Evolutionary conservation across 148 eudicot genomes (phyloP).

Genomic region (Nepenthes gracilis): DNA sequence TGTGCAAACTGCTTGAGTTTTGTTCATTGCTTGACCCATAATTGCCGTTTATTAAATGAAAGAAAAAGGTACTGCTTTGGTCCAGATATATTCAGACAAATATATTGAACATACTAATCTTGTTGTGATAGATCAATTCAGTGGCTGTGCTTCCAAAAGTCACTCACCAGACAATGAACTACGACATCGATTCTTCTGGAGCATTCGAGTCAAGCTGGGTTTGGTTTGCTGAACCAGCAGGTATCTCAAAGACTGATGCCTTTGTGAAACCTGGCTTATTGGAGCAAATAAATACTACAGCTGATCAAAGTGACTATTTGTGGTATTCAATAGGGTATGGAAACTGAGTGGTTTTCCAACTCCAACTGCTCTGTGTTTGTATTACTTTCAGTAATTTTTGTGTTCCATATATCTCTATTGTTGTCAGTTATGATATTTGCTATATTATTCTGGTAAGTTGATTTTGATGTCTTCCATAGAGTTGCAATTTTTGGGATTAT

Average conservation of each 20-base stretch:
- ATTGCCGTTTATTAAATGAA: no score
- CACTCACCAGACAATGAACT: conserved; percentile 22
- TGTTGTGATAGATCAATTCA: conserved; percentile 59
- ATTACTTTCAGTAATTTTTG: not conserved
- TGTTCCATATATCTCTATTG: not conserved
- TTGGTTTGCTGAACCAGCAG: conserved; percentile 77
- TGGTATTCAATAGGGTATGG: conserved; percentile 88
- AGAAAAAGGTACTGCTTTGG: no score
- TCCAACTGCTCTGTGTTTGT: not conserved
- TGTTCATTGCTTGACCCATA: no score
- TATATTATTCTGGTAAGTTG: not conserved
- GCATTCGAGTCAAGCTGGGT: conserved; percentile 54
- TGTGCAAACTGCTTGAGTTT: not conserved
- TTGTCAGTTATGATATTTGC: not conserved
- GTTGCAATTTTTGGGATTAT: not conserved
- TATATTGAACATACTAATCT: not conserved
- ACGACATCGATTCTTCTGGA: conserved; percentile 26
- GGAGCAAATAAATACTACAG: conserved; percentile 90
- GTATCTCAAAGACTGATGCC: conserved; percentile 55
- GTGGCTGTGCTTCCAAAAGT: conserved; percentile 42
- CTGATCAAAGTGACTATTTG: conserved; percentile 83
- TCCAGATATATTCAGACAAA: not conserved
- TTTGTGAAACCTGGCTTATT: conserved; percentile 48
- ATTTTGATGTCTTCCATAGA: not conserved
- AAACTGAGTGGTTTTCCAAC: not conserved